Base-by-base conservation (phyloP, 2,329 filamentous ascomycete genomes). In the Cytospora piceicola region DNA sequence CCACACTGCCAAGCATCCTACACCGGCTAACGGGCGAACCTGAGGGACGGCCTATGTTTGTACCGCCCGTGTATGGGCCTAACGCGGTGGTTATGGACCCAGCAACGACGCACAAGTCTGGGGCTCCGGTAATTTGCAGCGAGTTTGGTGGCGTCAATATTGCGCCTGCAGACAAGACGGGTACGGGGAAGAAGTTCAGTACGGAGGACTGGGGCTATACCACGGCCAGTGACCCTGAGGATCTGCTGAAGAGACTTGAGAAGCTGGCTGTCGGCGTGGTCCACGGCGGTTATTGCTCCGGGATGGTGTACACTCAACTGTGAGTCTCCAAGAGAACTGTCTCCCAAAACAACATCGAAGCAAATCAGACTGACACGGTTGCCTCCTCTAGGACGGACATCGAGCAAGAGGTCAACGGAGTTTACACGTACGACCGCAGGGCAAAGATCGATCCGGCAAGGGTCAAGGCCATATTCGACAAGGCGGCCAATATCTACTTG, bases 111-210 rank as follows among this genome's bases (percentile, higher is more conserved):
- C 86, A 90, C 70, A 72, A 72, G 5, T 75, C 79, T 0, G 83
- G 83, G 0, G 85, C 86, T 0, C 88, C 88, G 0, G 80, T 90
- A 42, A 83, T 90, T 68, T 89, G 87, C 73, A 87, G 85, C 2
- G 88, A 91, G 71, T 90, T 90, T 68, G 88, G 88, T 3, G 88
- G 88, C 4, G 85, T 90, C 52, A 90, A 90, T 71, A 89, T 90
- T 70, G 83, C 85, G 0, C 80, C 82, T 0, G 75, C 79, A 0
- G 78, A 80, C 52, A 75, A 75, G 29, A 71, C 64, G 3, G 72
- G 74, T 1, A 77, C 76, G 0, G 77, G 63, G 5, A 66, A 66
- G 59, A 68, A 55, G 42, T 68, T 68, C n/a, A 64, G 81, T 0
- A 81, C 81, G 12, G 77, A 82, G 6, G 84, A 88, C 64, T 90